Percentiles rank a stretch among this genome's conserved stretches.
These are phyloP conservation scores for Globisporangium mamillatum DNA, from an alignment of 352 stramenopile genomes.

Conservation along the genomic window DNA sequence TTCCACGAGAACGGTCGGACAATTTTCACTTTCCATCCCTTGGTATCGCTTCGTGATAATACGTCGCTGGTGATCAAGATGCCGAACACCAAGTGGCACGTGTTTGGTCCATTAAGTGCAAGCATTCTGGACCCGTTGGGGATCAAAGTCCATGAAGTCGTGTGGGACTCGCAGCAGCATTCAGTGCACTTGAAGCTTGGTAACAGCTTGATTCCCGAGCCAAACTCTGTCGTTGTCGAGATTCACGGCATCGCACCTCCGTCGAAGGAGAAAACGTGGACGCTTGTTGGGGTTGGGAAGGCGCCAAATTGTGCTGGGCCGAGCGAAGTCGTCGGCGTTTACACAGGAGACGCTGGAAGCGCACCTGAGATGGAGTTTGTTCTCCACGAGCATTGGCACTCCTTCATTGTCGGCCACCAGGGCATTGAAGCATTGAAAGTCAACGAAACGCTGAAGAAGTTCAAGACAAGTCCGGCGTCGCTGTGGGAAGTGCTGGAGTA, in stretches of 20 bases:
- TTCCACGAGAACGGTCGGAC: conserved; percentile 43
- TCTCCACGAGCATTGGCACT: conserved; percentile 56
- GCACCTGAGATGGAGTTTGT: conserved; percentile 39
- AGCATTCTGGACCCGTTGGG: conserved; percentile 25
- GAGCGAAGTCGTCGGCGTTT: conserved; percentile 37
- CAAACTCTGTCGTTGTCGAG: conserved; percentile 27
- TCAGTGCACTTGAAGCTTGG: conserved; percentile 39
- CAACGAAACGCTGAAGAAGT: conserved; percentile 40
- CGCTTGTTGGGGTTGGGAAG: background rate
- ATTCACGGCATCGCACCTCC: conserved; percentile 28
- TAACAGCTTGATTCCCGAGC: conserved; percentile 27
- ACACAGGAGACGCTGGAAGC: conserved; percentile 16
- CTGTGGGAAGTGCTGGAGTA: conserved; percentile 61
- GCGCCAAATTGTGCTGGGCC: conserved; percentile 32
- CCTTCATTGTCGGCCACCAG: conserved; percentile 45
- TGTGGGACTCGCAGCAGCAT: conserved; percentile 48
- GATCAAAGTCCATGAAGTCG: conserved; percentile 31
- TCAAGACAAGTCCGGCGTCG: conserved; percentile 40
- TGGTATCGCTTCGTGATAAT: conserved; percentile 27
- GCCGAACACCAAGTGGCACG: conserved; percentile 43
- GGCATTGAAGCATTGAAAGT: conserved; percentile 43
- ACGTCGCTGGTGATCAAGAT: conserved; percentile 40
- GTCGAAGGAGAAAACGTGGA: conserved; percentile 12
- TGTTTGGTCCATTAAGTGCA: conserved; percentile 23
- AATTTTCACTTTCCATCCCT: conserved; percentile 33